A percentile compares a stretch with the other conserved stretches of the same genome.
Evolutionary conservation across 768 basidiomycete species (phyloP).

Genomic region (Serendipita indica): DNA sequence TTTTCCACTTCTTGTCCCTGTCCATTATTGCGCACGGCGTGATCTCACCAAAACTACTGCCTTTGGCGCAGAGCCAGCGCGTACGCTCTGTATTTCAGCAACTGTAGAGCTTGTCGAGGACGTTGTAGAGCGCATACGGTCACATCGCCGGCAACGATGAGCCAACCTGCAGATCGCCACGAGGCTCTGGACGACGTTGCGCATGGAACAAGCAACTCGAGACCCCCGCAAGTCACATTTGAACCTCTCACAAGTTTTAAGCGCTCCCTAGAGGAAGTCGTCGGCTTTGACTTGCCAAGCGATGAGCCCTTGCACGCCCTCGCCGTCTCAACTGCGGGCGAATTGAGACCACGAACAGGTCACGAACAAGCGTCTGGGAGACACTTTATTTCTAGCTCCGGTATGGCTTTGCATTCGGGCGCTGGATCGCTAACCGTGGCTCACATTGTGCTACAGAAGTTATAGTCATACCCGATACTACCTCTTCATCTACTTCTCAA

Average conservation of each 20-base stretch:
- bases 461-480: background rate
- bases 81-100: background rate
- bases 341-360: too few species aligned
- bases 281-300: background rate
- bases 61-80: background rate
- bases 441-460: background rate
- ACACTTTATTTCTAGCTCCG: background rate
- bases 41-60: background rate
- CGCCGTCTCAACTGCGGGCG: background rate
- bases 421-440: background rate
- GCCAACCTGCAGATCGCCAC: slow-evolving; percentile 7
- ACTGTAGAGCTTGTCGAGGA: too few species aligned
- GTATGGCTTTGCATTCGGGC: background rate
- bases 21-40: too few species aligned
- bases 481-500: background rate
- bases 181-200: background rate
- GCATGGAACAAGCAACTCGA: background rate
- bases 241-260: slow-evolving; percentile 5
- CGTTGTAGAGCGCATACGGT: too few species aligned
- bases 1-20: too few species aligned
- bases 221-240: slow-evolving; percentile 8
- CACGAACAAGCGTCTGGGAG: background rate
- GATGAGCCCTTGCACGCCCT: background rate
- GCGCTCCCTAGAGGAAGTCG: background rate
- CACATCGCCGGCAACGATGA: too few species aligned